Conservation (phyloP, 192 early-diverging fungal species). For the Rhizophagus clarus region DNA sequence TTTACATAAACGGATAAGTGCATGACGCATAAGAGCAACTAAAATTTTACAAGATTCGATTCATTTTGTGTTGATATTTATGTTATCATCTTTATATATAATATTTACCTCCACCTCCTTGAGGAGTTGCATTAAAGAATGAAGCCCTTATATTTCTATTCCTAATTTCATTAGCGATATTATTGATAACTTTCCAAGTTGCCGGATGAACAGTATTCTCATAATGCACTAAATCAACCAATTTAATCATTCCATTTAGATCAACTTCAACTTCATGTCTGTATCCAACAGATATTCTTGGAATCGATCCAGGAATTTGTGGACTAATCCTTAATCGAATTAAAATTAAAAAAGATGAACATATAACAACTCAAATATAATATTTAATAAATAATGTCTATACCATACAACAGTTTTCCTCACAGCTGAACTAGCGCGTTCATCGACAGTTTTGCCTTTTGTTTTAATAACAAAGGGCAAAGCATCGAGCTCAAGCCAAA, state of each 20-base stretch:
- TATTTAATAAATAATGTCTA: not conserved
- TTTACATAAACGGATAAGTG: slow-evolving; percentile 68
- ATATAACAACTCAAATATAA: not conserved
- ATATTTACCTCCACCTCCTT: slow-evolving; percentile 74
- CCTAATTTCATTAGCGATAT: slow-evolving; percentile 57
- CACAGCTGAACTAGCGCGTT: slow-evolving; percentile 71
- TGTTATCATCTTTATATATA: not conserved
- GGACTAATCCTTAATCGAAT: slow-evolving; percentile 56
- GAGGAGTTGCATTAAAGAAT: slow-evolving; percentile 84
- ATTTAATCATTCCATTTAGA: slow-evolving; percentile 68
- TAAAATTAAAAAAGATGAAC: not conserved
- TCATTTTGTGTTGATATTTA: not conserved
- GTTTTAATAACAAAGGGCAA: slow-evolving; percentile 73
- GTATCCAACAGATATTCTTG: slow-evolving; percentile 67
- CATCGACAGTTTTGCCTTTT: slow-evolving; percentile 61
- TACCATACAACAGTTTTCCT: slow-evolving; percentile 71
- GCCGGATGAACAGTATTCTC: slow-evolving; percentile 59
- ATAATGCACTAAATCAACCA: slow-evolving; percentile 69
- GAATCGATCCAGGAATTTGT: slow-evolving; percentile 71
- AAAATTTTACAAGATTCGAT: not conserved
- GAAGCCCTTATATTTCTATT: slow-evolving; percentile 60
- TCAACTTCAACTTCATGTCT: slow-evolving; percentile 74
- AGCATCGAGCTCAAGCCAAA: slow-evolving; percentile 78
- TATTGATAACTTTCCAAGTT: slow-evolving; percentile 68
- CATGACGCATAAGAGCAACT: slow-evolving; percentile 89